phyloP scores from a whole-genome alignment of 2,329 filamentous ascomycete species.

The Trichoderma gracile region DNA sequence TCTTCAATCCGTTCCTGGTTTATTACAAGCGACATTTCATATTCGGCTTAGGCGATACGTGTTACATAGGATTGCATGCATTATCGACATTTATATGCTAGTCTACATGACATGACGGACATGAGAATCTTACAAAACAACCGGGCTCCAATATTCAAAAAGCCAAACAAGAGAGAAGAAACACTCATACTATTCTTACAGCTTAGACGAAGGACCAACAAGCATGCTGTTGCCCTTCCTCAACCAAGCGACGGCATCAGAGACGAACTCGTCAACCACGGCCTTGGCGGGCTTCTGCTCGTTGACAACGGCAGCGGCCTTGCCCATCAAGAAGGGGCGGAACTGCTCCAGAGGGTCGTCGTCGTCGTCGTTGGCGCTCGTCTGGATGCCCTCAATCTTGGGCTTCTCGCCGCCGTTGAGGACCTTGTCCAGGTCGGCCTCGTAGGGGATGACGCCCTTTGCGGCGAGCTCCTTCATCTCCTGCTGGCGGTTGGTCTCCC shows the following conservation, averaged over 20 bases:
- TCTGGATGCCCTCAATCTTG: conserved; percentile 61
- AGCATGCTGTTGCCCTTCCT: conserved; percentile 67
- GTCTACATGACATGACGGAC: conserved; percentile 30
- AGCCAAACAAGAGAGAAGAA: conserved; percentile 24
- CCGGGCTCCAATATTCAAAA: conserved; percentile 5
- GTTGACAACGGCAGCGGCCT: conserved; percentile 90
- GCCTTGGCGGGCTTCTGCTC: conserved; percentile 89
- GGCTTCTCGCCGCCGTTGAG: conserved; percentile 59
- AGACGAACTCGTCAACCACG: conserved; percentile 92
- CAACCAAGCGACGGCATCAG: conserved; percentile 72
- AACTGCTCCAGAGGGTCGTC: conserved; percentile 88
- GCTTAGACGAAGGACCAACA: conserved; percentile 52
- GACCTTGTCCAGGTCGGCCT: conserved; percentile 88
- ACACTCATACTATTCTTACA: conserved; percentile 50
- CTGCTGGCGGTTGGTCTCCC: conserved; percentile 85
- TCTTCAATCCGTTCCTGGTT: neutral
- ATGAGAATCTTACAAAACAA: conserved; percentile 24
- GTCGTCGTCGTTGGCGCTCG: conserved; percentile 65
- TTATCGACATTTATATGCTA: conserved; percentile 26
- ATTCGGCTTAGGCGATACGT: neutral
- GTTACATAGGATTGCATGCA: too few relatives aligned
- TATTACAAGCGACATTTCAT: neutral
- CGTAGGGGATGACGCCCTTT: conserved; percentile 90
- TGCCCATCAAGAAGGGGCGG: conserved; percentile 92
- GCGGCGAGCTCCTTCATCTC: conserved; percentile 92